These are phyloP conservation scores for Lachnellula arida DNA, from an alignment of 2,329 filamentous ascomycete species.

Conservation along the genomic window DNA sequence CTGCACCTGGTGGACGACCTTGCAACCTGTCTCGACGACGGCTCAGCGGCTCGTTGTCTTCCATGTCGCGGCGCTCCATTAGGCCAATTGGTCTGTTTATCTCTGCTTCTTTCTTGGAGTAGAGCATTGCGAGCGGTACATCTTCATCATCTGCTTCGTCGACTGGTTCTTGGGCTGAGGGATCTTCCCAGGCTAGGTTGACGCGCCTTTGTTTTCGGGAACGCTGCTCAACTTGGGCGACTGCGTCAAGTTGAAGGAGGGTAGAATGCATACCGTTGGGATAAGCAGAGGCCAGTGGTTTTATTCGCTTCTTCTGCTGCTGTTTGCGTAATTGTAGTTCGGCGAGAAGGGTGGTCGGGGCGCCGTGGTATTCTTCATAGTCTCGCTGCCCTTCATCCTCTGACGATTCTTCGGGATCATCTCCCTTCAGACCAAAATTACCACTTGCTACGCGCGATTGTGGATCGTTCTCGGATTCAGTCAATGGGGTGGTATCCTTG, in stretches of 20 bases:
- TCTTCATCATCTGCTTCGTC: slow-evolving; percentile 68
- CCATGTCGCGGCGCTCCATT: slow-evolving; percentile 76
- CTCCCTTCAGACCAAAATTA: slow-evolving; percentile 9
- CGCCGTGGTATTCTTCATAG: slow-evolving; percentile 55
- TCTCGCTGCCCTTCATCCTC: slow-evolving; percentile 40
- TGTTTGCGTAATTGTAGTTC: slow-evolving; percentile 89
- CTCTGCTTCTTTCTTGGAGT: slow-evolving; percentile 48
- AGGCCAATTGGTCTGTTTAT: slow-evolving; percentile 65
- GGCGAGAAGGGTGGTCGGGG: slow-evolving; percentile 85
- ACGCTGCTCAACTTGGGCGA: slow-evolving; percentile 77
- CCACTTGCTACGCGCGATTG: slow-evolving; percentile 10
- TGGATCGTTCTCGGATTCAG: slow-evolving; percentile 16
- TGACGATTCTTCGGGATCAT: slow-evolving; percentile 29
- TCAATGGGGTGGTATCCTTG: slow-evolving; percentile 19
- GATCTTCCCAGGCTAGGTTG: slow-evolving; percentile 86
- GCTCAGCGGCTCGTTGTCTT: slow-evolving; percentile 76
- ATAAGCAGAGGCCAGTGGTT: slow-evolving; percentile 55
- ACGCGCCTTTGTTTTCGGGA: slow-evolving; percentile 70
- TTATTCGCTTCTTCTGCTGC: slow-evolving; percentile 76
- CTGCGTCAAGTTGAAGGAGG: slow-evolving; percentile 82
- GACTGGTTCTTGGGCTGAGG: slow-evolving; percentile 40
- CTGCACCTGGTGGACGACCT: slow-evolving; percentile 19
- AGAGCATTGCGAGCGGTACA: slow-evolving; percentile 80
- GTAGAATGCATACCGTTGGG: slow-evolving; percentile 87
- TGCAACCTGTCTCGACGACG: slow-evolving; percentile 28